Evolutionary conservation across 2,329 filamentous ascomycete species (phyloP).

Genomic region (Hyphodiscus sp.): DNA sequence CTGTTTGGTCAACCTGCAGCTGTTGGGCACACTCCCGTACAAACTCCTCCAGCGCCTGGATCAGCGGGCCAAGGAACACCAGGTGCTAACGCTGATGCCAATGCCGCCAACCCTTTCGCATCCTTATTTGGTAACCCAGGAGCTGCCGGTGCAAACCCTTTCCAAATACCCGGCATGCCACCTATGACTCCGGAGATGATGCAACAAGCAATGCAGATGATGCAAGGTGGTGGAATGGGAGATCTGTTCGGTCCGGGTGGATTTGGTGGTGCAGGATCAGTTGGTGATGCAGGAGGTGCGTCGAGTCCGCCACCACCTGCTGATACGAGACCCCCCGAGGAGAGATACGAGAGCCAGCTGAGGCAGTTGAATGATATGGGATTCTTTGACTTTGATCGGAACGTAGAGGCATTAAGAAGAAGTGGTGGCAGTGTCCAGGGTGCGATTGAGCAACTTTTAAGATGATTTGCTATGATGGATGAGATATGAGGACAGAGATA

Average conservation of each 20-base stretch:
- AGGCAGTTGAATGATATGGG: slow-evolving; percentile 97
- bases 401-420: slow-evolving; percentile 79
- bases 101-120: slow-evolving; percentile 60
- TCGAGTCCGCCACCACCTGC: slow-evolving; percentile 47
- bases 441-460: slow-evolving; percentile 60
- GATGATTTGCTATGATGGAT: slow-evolving; percentile 38
- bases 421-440: slow-evolving; percentile 93
- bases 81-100: slow-evolving; percentile 26
- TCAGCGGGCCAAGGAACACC: slow-evolving; percentile 17
- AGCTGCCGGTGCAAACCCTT: slow-evolving; percentile 35
- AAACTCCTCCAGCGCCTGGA: slow-evolving; percentile 26
- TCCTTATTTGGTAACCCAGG: slow-evolving; percentile 47
- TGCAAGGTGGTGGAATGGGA: slow-evolving; percentile 12
- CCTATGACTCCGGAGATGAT: slow-evolving; percentile 48
- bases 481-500: neutral
- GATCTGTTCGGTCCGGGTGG: slow-evolving; percentile 29
- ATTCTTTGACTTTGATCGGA: slow-evolving; percentile 93
- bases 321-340: slow-evolving; percentile 87
- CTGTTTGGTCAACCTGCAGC: slow-evolving; percentile 39
- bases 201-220: slow-evolving; percentile 45
- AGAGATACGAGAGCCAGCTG: slow-evolving; percentile 84
- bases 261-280: slow-evolving; percentile 27
- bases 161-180: slow-evolving; percentile 37
- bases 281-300: slow-evolving; percentile 27
- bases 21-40: slow-evolving; percentile 23